Percentiles rank a stretch among this genome's conserved stretches.
phyloP scores from a whole-genome alignment of 768 basidiomycete genomes.

The Trichaptum fuscoviolaceum region DNA sequence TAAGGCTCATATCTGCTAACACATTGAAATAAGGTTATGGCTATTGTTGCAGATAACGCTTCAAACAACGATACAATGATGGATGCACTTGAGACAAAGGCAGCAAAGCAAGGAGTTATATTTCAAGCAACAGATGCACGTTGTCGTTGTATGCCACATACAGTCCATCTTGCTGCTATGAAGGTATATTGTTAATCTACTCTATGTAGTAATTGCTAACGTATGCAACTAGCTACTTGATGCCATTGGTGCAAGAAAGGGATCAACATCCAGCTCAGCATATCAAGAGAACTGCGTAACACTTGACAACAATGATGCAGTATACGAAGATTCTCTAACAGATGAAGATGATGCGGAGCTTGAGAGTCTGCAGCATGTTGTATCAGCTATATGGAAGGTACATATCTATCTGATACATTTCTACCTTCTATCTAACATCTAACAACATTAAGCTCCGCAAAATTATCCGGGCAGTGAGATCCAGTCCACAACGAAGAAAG shows the following conservation, averaged over 20 bases:
- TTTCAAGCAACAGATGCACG: constrained; percentile 16
- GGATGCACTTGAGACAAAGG: constrained; percentile 8
- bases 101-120: constrained; percentile 5
- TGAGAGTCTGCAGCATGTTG: background rate
- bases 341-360: background rate
- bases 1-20: background rate
- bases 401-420: background rate
- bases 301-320: background rate
- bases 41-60: constrained; percentile 19
- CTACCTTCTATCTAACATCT: background rate
- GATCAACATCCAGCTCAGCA: background rate
- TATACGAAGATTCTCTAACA: background rate
- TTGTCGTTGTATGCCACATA: constrained; percentile 25
- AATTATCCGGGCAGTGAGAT: constrained; percentile 9
- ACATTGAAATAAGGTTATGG: constrained; percentile 12
- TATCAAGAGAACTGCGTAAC: background rate
- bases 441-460: constrained; percentile 7
- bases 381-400: background rate
- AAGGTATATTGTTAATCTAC: constrained; percentile 15
- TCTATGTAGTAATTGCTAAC: no score
- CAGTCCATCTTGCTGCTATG: constrained; percentile 21
- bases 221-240: constrained; percentile 24
- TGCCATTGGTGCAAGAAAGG: constrained; percentile 22
- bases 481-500: constrained; percentile 7
- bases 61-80: constrained; percentile 21